Conservation (phyloP, 1,139 yeast genomes). For the Lodderomyces beijingensis region DNA sequence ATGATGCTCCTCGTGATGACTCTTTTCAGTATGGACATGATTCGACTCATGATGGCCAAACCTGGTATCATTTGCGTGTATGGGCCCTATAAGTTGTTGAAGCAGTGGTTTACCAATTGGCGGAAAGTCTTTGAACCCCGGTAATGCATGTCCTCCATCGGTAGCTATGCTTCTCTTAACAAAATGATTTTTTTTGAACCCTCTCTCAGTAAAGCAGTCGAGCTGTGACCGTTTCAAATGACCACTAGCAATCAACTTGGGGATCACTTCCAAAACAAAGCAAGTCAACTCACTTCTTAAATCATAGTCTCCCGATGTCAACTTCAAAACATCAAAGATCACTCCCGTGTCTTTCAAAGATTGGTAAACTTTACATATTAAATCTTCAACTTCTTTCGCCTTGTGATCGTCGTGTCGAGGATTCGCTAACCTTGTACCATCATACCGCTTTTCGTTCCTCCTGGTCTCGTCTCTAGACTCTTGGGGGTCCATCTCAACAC, state of each 20-base stretch:
- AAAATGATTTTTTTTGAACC: too few species aligned
- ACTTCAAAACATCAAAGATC: conserved; percentile 20
- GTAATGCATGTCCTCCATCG: neutral
- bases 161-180: too few species aligned
- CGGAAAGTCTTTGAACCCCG: neutral
- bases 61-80: neutral
- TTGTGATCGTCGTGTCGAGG: conserved; percentile 2
- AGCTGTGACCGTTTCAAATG: conserved; percentile 6
- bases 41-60: conserved; percentile 1
- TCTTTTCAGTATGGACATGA: conserved; percentile 2
- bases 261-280: conserved; percentile 25
- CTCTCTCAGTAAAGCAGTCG: too few species aligned
- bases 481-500: too few species aligned
- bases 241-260: conserved; percentile 18
- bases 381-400: too few species aligned
- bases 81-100: neutral
- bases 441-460: too few species aligned
- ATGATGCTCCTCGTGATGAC: conserved; percentile 4
- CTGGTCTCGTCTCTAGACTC: too few species aligned
- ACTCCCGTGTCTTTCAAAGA: conserved; percentile 16
- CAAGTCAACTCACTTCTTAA: conserved; percentile 27
- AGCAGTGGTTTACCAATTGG: neutral
- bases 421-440: too few species aligned
- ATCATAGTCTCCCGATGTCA: conserved; percentile 25
- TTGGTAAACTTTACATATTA: conserved; percentile 5